phyloP scores from a whole-genome alignment of 73 alveolate species.

The Stentor roeselii region DNA sequence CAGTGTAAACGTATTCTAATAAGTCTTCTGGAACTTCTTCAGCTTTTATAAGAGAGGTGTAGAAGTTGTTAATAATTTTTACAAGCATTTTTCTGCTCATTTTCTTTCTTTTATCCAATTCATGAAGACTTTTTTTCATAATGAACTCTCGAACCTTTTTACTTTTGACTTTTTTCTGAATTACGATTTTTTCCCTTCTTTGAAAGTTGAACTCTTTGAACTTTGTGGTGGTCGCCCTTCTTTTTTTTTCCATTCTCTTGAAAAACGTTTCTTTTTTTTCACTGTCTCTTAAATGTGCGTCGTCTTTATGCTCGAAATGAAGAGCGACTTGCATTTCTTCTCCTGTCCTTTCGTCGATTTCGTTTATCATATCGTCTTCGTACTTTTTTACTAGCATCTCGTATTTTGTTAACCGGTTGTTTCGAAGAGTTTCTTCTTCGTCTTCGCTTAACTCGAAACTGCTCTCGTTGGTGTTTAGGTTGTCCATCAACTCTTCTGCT shows the following conservation, averaged over 20 bases:
- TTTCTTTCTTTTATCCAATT: not conserved
- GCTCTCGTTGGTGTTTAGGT: no score
- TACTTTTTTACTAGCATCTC: no score
- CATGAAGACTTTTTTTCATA: not conserved
- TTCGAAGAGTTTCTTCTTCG: no score
- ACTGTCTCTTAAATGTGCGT: no score
- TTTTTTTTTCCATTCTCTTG: not conserved
- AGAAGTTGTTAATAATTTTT: not conserved
- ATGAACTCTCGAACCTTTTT: not conserved
- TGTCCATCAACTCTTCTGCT: not conserved
- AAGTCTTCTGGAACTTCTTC: not conserved
- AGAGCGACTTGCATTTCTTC: not conserved
- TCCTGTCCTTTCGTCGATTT: not conserved
- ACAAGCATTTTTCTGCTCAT: not conserved
- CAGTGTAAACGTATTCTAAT: not conserved
- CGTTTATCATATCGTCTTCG: no score
- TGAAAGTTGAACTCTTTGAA: not conserved
- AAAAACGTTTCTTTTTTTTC: no score
- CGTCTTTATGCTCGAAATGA: not conserved
- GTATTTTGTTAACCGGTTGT: no score
- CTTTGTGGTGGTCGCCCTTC: not conserved
- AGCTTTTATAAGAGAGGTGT: not conserved
- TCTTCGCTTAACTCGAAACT: no score
- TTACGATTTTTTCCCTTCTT: not conserved
- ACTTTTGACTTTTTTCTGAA: not conserved